A percentile compares a stretch with the other conserved stretches of the same genome.
phyloP scores from a whole-genome alignment of 768 basidiomycete species.

The Dictyophora rubrovolvata region DNA sequence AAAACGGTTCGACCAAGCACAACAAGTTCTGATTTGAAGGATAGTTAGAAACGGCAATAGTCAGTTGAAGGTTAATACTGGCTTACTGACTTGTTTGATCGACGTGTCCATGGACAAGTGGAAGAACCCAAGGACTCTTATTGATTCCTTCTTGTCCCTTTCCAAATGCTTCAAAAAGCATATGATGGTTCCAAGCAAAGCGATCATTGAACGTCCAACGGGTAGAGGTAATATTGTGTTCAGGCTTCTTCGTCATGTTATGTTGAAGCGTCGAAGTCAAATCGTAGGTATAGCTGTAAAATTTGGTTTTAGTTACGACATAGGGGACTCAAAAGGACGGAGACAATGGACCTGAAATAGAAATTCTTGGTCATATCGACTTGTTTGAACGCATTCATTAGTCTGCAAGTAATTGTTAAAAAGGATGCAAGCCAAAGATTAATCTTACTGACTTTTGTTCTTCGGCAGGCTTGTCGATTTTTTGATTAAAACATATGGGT shows the following conservation, averaged over 20 bases:
- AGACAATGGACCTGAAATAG: constrained; percentile 75
- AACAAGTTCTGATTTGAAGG: constrained; percentile 60
- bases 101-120: constrained; percentile 90
- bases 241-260: constrained; percentile 57
- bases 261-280: constrained; percentile 91
- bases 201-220: constrained; percentile 71
- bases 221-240: constrained; percentile 6
- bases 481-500: constrained; percentile 67
- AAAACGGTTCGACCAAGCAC: constrained; percentile 86
- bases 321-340: neutral
- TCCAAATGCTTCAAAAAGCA: constrained; percentile 62
- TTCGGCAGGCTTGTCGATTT: constrained; percentile 78
- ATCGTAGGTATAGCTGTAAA: constrained; percentile 83
- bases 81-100: constrained; percentile 86
- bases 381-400: constrained; percentile 87
- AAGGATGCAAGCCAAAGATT: neutral
- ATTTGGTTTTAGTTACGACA: neutral
- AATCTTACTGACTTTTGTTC: constrained; percentile 46
- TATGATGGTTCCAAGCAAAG: constrained; percentile 92
- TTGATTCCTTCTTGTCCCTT: constrained; percentile 28
- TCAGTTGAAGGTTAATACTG: too few relatives aligned
- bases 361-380: constrained; percentile 99
- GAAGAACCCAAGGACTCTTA: constrained; percentile 75
- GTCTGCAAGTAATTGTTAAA: constrained; percentile 22
- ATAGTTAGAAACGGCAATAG: neutral